A percentile compares a stretch with the other conserved stretches of the same genome.
phyloP scores from a whole-genome alignment of 495 filamentous ascomycete species.

The Xylaria scruposa region DNA sequence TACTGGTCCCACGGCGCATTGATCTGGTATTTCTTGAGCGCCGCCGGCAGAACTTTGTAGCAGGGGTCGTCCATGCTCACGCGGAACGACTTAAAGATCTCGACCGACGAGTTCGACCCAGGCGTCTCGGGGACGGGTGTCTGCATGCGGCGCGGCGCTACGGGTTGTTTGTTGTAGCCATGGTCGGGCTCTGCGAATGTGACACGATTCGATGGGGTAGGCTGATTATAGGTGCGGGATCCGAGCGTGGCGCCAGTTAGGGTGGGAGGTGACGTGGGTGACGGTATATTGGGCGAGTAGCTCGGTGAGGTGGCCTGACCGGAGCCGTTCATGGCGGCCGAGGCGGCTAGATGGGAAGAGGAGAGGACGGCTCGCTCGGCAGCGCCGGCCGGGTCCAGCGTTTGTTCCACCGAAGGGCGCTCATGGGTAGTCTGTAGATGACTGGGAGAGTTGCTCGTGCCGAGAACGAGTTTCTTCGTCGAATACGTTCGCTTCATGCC shows the following conservation, averaged over 20 bases:
- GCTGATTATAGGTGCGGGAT: slow-evolving; percentile 60
- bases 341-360: slow-evolving; percentile 75
- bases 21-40: slow-evolving; percentile 97
- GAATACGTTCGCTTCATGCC: slow-evolving; percentile 83
- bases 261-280: slow-evolving; percentile 78
- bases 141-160: slow-evolving; percentile 54
- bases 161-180: slow-evolving; percentile 50
- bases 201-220: slow-evolving; percentile 53
- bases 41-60: slow-evolving; percentile 94
- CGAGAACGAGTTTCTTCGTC: slow-evolving; percentile 87
- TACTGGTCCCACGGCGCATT: slow-evolving; percentile 96
- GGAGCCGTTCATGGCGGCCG: slow-evolving; percentile 74
- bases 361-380: slow-evolving; percentile 69
- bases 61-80: slow-evolving; percentile 98
- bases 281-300: slow-evolving; percentile 78
- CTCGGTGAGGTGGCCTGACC: slow-evolving; percentile 59
- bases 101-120: slow-evolving; percentile 64
- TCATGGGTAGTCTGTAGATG: slow-evolving; percentile 67
- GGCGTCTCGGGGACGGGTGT: slow-evolving; percentile 61
- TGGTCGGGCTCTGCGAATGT: slow-evolving; percentile 58
- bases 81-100: slow-evolving; percentile 98
- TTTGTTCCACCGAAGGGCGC: slow-evolving; percentile 61
- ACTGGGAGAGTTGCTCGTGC: slow-evolving; percentile 72
- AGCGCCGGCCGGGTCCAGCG: slow-evolving; percentile 59
- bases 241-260: slow-evolving; percentile 56